Evolutionary conservation across 352 stramenopile species (phyloP).

Genomic region (Pythium phragmitis): DNA sequence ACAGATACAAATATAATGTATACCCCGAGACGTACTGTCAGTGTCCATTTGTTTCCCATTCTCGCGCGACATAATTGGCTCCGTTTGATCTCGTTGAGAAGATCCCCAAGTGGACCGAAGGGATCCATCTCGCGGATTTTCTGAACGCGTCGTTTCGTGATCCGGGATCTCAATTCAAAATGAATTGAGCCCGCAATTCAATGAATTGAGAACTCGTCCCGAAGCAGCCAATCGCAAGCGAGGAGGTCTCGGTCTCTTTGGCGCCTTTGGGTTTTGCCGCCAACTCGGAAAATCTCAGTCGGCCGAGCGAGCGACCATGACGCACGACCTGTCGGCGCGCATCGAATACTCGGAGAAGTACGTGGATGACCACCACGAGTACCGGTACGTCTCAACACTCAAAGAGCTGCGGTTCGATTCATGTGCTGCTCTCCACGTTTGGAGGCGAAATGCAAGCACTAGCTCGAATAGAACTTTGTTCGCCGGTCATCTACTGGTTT

Average conservation of each 20-base stretch:
- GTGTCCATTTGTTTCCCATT: conserved; percentile 84
- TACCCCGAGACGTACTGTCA: conserved; percentile 44
- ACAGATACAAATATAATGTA: not conserved
- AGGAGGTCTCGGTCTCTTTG: not conserved
- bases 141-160: conserved; percentile 23
- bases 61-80: conserved; percentile 42
- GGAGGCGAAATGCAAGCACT: not conserved
- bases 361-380: conserved; percentile 92
- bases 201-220: no score
- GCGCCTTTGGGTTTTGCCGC: conserved; percentile 13
- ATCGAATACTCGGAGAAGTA: conserved; percentile 97
- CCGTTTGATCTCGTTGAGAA: not conserved
- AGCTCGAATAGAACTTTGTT: not conserved
- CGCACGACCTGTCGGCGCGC: conserved; percentile 83
- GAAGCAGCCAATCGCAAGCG: conserved; percentile 23
- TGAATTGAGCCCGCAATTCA: conserved; percentile 12
- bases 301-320: conserved; percentile 40
- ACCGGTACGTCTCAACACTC: conserved; percentile 54
- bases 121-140: not conserved
- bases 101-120: not conserved
- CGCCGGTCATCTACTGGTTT: not conserved
- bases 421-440: not conserved
- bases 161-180: conserved; percentile 7
- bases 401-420: not conserved
- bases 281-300: conserved; percentile 20